Conservation (phyloP, 352 stramenopile species). For the Plasmopara muralis region DNA sequence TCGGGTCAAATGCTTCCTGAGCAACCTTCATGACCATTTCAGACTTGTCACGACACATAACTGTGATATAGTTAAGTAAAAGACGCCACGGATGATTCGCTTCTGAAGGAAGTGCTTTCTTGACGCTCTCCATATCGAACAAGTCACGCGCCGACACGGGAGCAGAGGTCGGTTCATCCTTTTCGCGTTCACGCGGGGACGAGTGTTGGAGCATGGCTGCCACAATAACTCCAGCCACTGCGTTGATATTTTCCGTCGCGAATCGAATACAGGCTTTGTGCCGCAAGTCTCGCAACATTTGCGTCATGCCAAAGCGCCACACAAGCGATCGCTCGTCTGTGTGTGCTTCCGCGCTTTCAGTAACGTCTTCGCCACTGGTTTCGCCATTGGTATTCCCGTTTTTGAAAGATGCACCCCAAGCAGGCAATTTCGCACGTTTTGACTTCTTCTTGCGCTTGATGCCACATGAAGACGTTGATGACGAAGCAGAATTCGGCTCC, state of each 20-base stretch:
- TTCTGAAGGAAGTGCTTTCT: slow-evolving; percentile 62
- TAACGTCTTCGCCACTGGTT: slow-evolving; percentile 28
- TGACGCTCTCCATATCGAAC: slow-evolving; percentile 62
- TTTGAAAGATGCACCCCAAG: slow-evolving; percentile 30
- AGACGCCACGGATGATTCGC: slow-evolving; percentile 78
- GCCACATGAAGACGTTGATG: slow-evolving; percentile 23
- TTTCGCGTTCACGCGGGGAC: slow-evolving; percentile 74
- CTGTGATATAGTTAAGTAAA: slow-evolving; percentile 83
- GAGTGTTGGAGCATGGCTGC: slow-evolving; percentile 75
- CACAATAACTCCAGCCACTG: slow-evolving; percentile 73
- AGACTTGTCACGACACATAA: slow-evolving; percentile 86
- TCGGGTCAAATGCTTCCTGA: slow-evolving; percentile 60
- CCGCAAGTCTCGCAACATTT: slow-evolving; percentile 75
- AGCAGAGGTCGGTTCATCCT: slow-evolving; percentile 66
- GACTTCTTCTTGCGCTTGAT: slow-evolving; percentile 61
- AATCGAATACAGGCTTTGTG: slow-evolving; percentile 77
- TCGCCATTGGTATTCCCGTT: slow-evolving; percentile 16
- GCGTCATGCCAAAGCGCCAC: slow-evolving; percentile 71
- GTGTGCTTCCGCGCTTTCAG: slow-evolving; percentile 12
- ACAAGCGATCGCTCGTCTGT: slow-evolving; percentile 70
- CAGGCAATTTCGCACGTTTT: slow-evolving; percentile 79
- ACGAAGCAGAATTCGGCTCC: slow-evolving; percentile 29
- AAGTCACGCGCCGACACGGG: slow-evolving; percentile 75
- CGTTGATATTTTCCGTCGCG: slow-evolving; percentile 81
- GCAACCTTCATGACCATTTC: slow-evolving; percentile 83